These are phyloP conservation scores for Candida sakaeoensis DNA, from an alignment of 805 yeast species.

Conservation along the genomic window DNA sequence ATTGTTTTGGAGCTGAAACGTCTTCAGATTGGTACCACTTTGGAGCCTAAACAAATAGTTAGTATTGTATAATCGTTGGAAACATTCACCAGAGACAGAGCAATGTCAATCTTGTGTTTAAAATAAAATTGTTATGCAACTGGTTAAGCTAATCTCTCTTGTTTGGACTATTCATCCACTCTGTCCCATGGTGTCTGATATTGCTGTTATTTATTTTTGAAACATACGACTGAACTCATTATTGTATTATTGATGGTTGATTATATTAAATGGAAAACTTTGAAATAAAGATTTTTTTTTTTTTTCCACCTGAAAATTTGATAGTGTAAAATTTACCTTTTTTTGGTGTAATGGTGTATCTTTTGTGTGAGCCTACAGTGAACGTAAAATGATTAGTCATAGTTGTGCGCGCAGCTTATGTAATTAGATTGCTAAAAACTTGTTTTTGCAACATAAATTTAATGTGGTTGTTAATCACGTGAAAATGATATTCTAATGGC, in stretches of 20 bases:
- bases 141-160: no score
- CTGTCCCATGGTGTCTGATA: not conserved
- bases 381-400: not conserved
- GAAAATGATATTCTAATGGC: not conserved
- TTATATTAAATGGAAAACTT: constrained; percentile 10
- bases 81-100: no score
- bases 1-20: constrained; percentile 79
- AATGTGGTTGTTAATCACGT: not conserved
- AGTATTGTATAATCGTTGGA: no score
- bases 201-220: constrained; percentile 1
- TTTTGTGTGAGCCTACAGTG: not conserved
- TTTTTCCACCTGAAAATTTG: constrained; percentile 3
- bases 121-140: no score
- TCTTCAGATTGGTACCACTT: constrained; percentile 95
- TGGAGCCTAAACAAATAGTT: constrained; percentile 51
- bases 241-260: constrained; percentile 12
- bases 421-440: not conserved
- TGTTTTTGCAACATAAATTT: not conserved
- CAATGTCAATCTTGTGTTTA: no score
- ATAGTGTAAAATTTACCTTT: not conserved
- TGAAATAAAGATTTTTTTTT: constrained; percentile 12
- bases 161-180: no score
- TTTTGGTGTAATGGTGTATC: not conserved
- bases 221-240: constrained; percentile 36
- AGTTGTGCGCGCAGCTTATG: not conserved